A percentile compares a stretch with the other conserved stretches of the same genome.
These are phyloP conservation scores for Metschnikowia chrysomelidarum DNA, from an alignment of 805 yeast species.

Conservation along the genomic window DNA sequence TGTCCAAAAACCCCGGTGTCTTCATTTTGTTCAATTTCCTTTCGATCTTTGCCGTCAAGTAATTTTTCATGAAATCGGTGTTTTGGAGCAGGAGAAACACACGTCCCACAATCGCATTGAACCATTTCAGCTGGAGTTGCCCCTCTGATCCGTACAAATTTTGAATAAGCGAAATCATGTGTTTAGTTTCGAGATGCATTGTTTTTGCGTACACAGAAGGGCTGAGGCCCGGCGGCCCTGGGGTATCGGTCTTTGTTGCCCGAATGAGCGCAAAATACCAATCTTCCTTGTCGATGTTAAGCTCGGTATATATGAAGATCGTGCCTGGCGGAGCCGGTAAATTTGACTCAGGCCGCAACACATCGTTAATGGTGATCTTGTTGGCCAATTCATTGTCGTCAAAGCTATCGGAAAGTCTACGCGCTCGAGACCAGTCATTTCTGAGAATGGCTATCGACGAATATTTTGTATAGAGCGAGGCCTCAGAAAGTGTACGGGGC, in stretches of 20 bases:
- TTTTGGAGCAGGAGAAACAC: slow-evolving; percentile 72
- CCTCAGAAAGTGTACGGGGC: slow-evolving; percentile 79
- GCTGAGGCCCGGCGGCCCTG: slow-evolving; percentile 18
- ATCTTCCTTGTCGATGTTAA: slow-evolving; percentile 84
- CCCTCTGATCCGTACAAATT: slow-evolving; percentile 79
- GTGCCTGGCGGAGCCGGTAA: slow-evolving; percentile 39
- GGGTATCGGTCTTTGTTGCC: slow-evolving; percentile 54
- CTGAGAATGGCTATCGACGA: slow-evolving; percentile 74
- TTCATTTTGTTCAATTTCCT: slow-evolving; percentile 76
- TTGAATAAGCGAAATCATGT: slow-evolving; percentile 72
- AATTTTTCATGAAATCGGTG: slow-evolving; percentile 62
- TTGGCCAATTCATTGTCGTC: slow-evolving; percentile 6
- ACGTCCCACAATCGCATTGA: slow-evolving; percentile 85
- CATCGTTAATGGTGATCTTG: slow-evolving; percentile 25
- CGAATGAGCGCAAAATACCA: slow-evolving; percentile 85
- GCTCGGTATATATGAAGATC: slow-evolving; percentile 68
- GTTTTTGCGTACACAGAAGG: slow-evolving; percentile 71
- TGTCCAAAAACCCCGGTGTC: slow-evolving; percentile 85
- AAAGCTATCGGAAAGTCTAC: slow-evolving; percentile 20
- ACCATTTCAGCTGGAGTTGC: slow-evolving; percentile 82
- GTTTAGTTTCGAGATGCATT: slow-evolving; percentile 65
- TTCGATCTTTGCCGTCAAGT: slow-evolving; percentile 56
- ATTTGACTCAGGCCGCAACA: slow-evolving; percentile 21
- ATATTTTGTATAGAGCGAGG: slow-evolving; percentile 74
- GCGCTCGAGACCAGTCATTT: slow-evolving; percentile 33